Evolutionary conservation across 1,284 basidiomycete genomes (phyloP).

Genomic region (Pascua guehoae): DNA sequence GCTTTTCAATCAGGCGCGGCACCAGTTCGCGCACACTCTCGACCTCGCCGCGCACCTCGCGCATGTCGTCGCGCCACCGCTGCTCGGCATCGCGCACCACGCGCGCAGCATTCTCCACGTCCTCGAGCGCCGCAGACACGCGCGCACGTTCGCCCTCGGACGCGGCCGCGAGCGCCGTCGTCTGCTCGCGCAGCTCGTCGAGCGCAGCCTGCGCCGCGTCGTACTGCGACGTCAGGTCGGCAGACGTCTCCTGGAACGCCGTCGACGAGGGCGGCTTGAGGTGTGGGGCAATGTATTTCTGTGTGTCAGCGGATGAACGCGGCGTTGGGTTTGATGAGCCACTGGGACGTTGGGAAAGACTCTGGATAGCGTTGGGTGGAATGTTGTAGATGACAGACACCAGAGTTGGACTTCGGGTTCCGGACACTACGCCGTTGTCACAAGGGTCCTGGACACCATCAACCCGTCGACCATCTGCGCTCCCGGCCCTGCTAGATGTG

Average conservation of each 20-base stretch:
- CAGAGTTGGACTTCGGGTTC: too few species aligned
- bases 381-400: too few species aligned
- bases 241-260: slow-evolving; percentile 83
- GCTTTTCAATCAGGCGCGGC: slow-evolving; percentile 94
- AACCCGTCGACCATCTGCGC: too few species aligned
- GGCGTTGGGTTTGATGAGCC: background rate
- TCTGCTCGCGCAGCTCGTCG: slow-evolving; percentile 51
- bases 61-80: slow-evolving; percentile 81
- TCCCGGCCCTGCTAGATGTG: too few species aligned
- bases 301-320: slow-evolving; percentile 6
- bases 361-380: background rate
- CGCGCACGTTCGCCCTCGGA: slow-evolving; percentile 79
- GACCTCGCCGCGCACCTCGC: slow-evolving; percentile 86
- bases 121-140: slow-evolving; percentile 71
- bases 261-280: slow-evolving; percentile 82
- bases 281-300: slow-evolving; percentile 92
- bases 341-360: too few species aligned
- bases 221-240: slow-evolving; percentile 82
- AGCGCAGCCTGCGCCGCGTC: slow-evolving; percentile 83
- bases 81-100: slow-evolving; percentile 55
- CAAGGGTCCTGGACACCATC: too few species aligned
- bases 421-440: too few species aligned
- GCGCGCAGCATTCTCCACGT: slow-evolving; percentile 64
- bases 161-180: slow-evolving; percentile 72
- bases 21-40: slow-evolving; percentile 73